phyloP scores from a whole-genome alignment of 257 asterid genomes.

The Solanum piurae region DNA sequence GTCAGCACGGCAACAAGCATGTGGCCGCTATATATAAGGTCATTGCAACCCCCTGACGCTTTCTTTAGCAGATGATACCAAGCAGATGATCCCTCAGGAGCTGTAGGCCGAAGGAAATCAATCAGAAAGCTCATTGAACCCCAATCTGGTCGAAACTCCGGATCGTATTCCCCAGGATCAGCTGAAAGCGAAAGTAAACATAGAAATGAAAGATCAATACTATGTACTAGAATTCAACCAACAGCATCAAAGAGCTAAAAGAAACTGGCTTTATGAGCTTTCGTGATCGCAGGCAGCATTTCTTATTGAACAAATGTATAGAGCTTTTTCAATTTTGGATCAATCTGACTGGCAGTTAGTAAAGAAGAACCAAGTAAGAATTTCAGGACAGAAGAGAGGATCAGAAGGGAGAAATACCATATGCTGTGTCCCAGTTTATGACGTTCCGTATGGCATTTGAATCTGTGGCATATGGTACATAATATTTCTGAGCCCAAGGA shows the following conservation, averaged over 20 bases:
- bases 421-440: conserved; percentile 61
- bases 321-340: background rate
- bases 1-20: conserved; percentile 95
- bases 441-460: conserved; percentile 55
- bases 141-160: conserved; percentile 76
- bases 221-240: background rate
- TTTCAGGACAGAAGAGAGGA: background rate
- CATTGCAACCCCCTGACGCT: conserved; percentile 97
- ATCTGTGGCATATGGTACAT: conserved; percentile 73
- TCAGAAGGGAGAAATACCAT: conserved; percentile 30
- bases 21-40: conserved; percentile 91
- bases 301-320: background rate
- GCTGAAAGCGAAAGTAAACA: conserved; percentile 38
- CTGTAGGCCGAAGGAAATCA: conserved; percentile 77
- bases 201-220: background rate
- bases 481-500: conserved; percentile 87
- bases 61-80: conserved; percentile 82
- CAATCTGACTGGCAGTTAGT: background rate
- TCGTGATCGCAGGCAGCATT: background rate
- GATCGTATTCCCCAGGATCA: conserved; percentile 33
- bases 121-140: conserved; percentile 82
- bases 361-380: background rate
- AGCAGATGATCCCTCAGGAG: conserved; percentile 48
- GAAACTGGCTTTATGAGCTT: background rate
- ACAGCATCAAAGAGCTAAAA: background rate